Evolutionary conservation across 306 rosid species (phyloP).

Genomic region (Lathyrus aphaca): DNA sequence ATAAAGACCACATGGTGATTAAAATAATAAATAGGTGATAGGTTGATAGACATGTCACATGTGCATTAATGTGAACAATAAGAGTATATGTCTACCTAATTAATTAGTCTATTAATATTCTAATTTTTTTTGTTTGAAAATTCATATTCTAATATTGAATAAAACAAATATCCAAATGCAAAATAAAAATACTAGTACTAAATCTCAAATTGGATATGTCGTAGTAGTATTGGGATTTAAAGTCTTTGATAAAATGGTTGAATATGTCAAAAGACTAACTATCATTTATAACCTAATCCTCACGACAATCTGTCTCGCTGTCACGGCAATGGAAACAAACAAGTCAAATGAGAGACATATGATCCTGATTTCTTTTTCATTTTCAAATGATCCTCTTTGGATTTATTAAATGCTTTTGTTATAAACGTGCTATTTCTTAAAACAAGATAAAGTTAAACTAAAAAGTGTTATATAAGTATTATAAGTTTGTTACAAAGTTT

Average conservation of each 20-base stretch:
- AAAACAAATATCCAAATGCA: background rate
- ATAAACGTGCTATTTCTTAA: too few relatives aligned
- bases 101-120: background rate
- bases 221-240: background rate
- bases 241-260: background rate
- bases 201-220: background rate
- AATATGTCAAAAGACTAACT: background rate
- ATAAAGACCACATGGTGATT: constrained; percentile 5
- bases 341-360: background rate
- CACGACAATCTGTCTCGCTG: background rate
- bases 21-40: background rate
- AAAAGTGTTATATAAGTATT: too few relatives aligned
- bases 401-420: too few relatives aligned
- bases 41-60: background rate
- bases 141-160: background rate
- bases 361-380: background rate
- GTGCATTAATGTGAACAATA: background rate
- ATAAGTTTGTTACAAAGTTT: too few relatives aligned
- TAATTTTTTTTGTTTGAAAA: background rate
- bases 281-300: background rate
- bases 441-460: too few relatives aligned
- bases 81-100: background rate
- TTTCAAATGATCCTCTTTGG: too few relatives aligned
- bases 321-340: background rate
- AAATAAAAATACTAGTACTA: background rate